Base-by-base conservation (phyloP, 1,139 yeast genomes). In the Taphrina flavorubra region DNA sequence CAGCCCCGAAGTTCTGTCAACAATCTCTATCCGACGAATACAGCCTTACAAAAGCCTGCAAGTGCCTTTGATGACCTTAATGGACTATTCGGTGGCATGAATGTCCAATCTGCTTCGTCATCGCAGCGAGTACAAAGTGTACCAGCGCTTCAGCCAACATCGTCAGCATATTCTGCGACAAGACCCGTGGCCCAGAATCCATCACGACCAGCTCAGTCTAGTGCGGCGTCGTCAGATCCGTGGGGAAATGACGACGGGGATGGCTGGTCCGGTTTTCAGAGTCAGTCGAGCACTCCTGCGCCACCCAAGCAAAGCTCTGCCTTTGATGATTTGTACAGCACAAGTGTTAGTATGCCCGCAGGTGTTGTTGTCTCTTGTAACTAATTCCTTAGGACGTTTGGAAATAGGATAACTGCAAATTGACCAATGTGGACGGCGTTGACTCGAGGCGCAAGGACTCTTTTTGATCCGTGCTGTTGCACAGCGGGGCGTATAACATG, bases 31-130 rank as follows among this genome's bases (percentile, higher is more conserved):
- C 16, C 58, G 2, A 34, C 42, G 13, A 53, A 37, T 34, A 20
- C 58, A 6, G 18, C 44, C 1, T 18, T 39, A 20, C 49, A 16
- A 8, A 14, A 40, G 2, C 46, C 51, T 13, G 40, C 37, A 3
- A 51, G 68, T 49, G 68, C 57, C 11, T 56, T 65, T 11, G 63
- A 47, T 18, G 63, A 57, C 51, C 51, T 58, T n/a, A 37, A 20
- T 18, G 68, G 63, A 8, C 51, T 57, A n/a, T 65, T 65, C 47
- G 63, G 68, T n/a, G 55, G 55, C 34, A 40, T 58, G 57, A 57
- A 51, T 18, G 53, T 58, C 6, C 51, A 59, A 11, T 57, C 68
- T 16, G 57, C 63, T 13, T n/a, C 58, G 13, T 20, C 47, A 18
- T 47, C 60, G 31, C 57, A 47, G 18, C 53, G 55, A 46, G 18